phyloP scores from a whole-genome alignment of 176 grass and related monocot species.

The Puccinellia tenuiflora region DNA sequence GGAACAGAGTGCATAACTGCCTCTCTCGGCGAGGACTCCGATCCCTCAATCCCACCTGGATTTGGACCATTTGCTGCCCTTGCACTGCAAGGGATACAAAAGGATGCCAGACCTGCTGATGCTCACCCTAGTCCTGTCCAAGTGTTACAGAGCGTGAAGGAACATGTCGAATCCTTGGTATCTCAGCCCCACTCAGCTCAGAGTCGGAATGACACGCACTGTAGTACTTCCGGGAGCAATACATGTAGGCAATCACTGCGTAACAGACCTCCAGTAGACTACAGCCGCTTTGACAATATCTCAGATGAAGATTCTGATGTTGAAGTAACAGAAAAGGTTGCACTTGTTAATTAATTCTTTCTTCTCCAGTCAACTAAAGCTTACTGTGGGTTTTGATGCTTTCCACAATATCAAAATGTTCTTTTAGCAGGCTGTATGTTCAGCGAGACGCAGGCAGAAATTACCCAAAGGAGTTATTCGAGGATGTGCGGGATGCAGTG shows the following conservation, averaged over 20 bases:
- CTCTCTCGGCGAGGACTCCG: conserved; percentile 39
- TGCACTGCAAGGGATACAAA: conserved; percentile 30
- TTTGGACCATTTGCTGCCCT: conserved; percentile 57
- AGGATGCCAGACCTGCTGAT: conserved; percentile 13
- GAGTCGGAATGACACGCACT: conserved; percentile 3
- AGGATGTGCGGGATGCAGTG: conserved; percentile 60
- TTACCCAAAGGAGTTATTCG: conserved; percentile 88
- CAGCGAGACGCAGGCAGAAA: conserved; percentile 17
- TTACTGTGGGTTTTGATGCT: conserved; percentile 3
- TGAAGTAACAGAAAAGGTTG: conserved; percentile 48
- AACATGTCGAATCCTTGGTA: conserved; percentile 20
- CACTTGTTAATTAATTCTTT: conserved; percentile 20
- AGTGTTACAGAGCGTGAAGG: not conserved
- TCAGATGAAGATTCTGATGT: conserved; percentile 49
- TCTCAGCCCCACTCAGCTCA: conserved; percentile 18
- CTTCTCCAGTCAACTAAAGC: conserved; percentile 9
- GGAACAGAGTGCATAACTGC: conserved; percentile 50
- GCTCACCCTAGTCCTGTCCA: conserved; percentile 22
- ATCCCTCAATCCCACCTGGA: conserved; percentile 69
- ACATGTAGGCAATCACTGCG: conserved; percentile 54
- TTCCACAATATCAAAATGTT: conserved; percentile 1
- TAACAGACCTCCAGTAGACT: conserved; percentile 61
- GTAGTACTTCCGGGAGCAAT: conserved; percentile 33
- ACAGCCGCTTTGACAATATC: conserved; percentile 48
- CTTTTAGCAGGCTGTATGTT: conserved; percentile 47